Conservation (phyloP, 169 alveolate species). For the Plasmodium knowlesi region DNA sequence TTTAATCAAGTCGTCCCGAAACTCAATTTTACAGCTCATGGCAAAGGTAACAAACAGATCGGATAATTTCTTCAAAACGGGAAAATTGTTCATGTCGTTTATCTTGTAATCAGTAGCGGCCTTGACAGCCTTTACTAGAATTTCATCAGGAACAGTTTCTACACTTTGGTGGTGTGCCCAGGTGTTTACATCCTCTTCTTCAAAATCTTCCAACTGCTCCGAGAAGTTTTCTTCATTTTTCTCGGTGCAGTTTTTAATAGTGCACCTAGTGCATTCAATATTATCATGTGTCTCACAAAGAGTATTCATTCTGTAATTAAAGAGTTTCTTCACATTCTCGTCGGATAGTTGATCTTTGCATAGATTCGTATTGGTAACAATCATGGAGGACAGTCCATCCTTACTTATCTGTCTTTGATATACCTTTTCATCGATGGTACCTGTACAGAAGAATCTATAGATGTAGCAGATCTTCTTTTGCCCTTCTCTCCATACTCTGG, state of each 20-base stretch:
- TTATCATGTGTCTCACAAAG: constrained; percentile 89
- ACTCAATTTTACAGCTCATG: constrained; percentile 83
- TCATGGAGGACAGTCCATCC: constrained; percentile 89
- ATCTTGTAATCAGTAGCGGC: constrained; percentile 28
- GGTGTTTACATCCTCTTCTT: constrained; percentile 79
- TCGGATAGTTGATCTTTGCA: constrained; percentile 84
- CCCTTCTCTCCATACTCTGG: constrained; percentile 98
- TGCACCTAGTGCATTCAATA: constrained; percentile 84
- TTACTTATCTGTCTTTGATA: constrained; percentile 88
- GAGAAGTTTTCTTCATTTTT: constrained; percentile 23
- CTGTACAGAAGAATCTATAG: constrained; percentile 96
- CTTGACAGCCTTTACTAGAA: constrained; percentile 76
- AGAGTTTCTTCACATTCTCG: constrained; percentile 85
- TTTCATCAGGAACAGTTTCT: constrained; percentile 80
- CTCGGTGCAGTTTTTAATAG: constrained; percentile 17
- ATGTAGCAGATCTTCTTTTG: constrained; percentile 95
- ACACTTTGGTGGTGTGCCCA: constrained; percentile 86
- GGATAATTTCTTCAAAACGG: constrained; percentile 47
- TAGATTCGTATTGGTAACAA: constrained; percentile 83
- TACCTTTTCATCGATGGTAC: constrained; percentile 98
- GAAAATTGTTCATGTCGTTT: constrained; percentile 60
- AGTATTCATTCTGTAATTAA: constrained; percentile 81
- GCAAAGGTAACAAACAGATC: constrained; percentile 79
- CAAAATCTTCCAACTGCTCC: constrained; percentile 74
- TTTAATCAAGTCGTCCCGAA: constrained; percentile 59